Conservation (phyloP, 1,284 basidiomycete genomes). For the Pseudozyma hubeiensis region DNA sequence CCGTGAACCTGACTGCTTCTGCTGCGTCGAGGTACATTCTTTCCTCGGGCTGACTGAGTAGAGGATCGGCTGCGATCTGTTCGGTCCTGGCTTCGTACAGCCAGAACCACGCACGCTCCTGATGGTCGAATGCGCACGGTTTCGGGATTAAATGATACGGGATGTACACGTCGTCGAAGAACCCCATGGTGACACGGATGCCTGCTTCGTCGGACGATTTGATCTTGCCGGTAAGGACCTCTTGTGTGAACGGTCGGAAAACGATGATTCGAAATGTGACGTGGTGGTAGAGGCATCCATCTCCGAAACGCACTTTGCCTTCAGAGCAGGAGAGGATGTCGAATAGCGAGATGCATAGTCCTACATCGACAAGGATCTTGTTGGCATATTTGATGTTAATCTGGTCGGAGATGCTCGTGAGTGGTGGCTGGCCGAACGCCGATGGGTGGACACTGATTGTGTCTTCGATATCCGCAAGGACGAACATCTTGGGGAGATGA, state of each 20-base stretch:
- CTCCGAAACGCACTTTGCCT: slow-evolving; percentile 92
- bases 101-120: slow-evolving; percentile 70
- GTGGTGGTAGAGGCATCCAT: slow-evolving; percentile 94
- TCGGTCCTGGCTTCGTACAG: slow-evolving; percentile 67
- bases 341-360: slow-evolving; percentile 87
- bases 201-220: slow-evolving; percentile 76
- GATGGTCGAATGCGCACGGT: slow-evolving; percentile 77
- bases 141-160: slow-evolving; percentile 76
- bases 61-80: slow-evolving; percentile 51
- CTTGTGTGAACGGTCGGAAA: slow-evolving; percentile 89
- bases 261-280: slow-evolving; percentile 90
- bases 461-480: slow-evolving; percentile 71
- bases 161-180: slow-evolving; percentile 94
- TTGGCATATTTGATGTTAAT: slow-evolving; percentile 95
- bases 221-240: slow-evolving; percentile 89
- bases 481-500: slow-evolving; percentile 45
- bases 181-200: slow-evolving; percentile 81
- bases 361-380: slow-evolving; percentile 88
- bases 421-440: slow-evolving; percentile 78
- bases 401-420: slow-evolving; percentile 80
- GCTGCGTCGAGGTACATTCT: slow-evolving; percentile 87
- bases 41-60: slow-evolving; percentile 70
- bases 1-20: slow-evolving; percentile 86
- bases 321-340: slow-evolving; percentile 87
- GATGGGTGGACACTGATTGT: slow-evolving; percentile 82